Percentiles rank a stretch among this genome's conserved stretches.
phyloP scores from a whole-genome alignment of 192 early-diverging fungal genomes.

The Coemansia sp. region DNA sequence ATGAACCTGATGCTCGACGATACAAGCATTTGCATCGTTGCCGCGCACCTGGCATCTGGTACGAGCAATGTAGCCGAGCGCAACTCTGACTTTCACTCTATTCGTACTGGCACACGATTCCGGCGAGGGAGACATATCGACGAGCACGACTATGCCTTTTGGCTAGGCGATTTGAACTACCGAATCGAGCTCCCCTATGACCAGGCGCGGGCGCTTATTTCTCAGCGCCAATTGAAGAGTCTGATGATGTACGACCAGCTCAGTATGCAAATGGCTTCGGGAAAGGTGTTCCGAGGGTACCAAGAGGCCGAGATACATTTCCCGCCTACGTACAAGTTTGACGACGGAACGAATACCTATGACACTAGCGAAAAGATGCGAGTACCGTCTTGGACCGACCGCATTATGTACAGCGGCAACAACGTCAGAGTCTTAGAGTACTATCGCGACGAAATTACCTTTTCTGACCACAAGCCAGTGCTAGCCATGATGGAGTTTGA shows the following conservation, averaged over 20 bases:
- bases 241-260: slow-evolving; percentile 66
- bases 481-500: slow-evolving; percentile 46
- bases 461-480: slow-evolving; percentile 57
- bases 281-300: slow-evolving; percentile 75
- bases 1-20: slow-evolving; percentile 85
- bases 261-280: slow-evolving; percentile 60
- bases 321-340: slow-evolving; percentile 98
- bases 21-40: slow-evolving; percentile 86
- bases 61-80: slow-evolving; percentile 72
- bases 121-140: slow-evolving; percentile 64
- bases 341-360: slow-evolving; percentile 76
- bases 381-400: slow-evolving; percentile 95
- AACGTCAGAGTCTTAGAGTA: slow-evolving; percentile 32
- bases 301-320: slow-evolving; percentile 78
- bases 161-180: slow-evolving; percentile 96
- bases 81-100: slow-evolving; percentile 82
- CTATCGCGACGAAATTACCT: slow-evolving; percentile 47
- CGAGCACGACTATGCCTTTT: slow-evolving; percentile 80
- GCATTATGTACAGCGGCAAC: slow-evolving; percentile 63
- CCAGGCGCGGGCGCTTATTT: slow-evolving; percentile 53
- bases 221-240: slow-evolving; percentile 50
- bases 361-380: slow-evolving; percentile 95
- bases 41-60: slow-evolving; percentile 93
- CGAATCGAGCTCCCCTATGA: slow-evolving; percentile 77
- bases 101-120: slow-evolving; percentile 75